phyloP scores from a whole-genome alignment of 1,284 basidiomycete genomes.

The Trametes polyzona region DNA sequence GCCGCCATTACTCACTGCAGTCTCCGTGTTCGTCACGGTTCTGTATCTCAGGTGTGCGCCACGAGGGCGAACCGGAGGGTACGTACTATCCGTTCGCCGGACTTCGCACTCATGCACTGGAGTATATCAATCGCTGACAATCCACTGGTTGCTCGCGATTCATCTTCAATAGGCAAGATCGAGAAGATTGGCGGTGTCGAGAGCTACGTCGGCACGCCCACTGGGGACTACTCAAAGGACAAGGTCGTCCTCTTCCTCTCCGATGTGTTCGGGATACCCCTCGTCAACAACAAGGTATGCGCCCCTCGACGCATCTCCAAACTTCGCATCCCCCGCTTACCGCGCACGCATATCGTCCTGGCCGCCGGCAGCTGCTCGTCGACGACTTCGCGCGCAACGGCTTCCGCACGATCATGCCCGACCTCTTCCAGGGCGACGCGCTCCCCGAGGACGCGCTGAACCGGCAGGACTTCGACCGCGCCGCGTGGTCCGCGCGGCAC shows the following conservation, averaged over 20 bases:
- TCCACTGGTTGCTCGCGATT: not conserved
- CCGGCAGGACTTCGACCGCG: slow-evolving; percentile 43
- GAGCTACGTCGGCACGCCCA: slow-evolving; percentile 55
- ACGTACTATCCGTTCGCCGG: slow-evolving; percentile 8
- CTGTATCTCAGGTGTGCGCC: slow-evolving; percentile 48
- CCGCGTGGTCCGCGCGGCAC: slow-evolving; percentile 56
- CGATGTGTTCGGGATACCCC: slow-evolving; percentile 69
- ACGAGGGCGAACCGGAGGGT: slow-evolving; percentile 59
- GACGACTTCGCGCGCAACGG: slow-evolving; percentile 79
- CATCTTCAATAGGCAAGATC: slow-evolving; percentile 39
- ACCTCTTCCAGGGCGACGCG: slow-evolving; percentile 66
- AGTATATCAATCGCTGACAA: not conserved
- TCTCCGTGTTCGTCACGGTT: not conserved
- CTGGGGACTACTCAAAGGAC: slow-evolving; percentile 52
- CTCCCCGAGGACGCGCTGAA: slow-evolving; percentile 44
- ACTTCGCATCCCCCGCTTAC: not conserved
- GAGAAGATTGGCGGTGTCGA: slow-evolving; percentile 52
- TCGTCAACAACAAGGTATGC: slow-evolving; percentile 55
- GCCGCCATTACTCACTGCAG: too few species aligned
- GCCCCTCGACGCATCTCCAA: not conserved
- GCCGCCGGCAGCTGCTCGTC: slow-evolving; percentile 52
- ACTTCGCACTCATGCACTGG: too few species aligned
- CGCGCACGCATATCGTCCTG: too few species aligned
- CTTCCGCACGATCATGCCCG: slow-evolving; percentile 62
- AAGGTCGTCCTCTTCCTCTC: slow-evolving; percentile 61